These are phyloP conservation scores for Corylus americana DNA, from an alignment of 306 rosid genomes.

Conservation along the genomic window DNA sequence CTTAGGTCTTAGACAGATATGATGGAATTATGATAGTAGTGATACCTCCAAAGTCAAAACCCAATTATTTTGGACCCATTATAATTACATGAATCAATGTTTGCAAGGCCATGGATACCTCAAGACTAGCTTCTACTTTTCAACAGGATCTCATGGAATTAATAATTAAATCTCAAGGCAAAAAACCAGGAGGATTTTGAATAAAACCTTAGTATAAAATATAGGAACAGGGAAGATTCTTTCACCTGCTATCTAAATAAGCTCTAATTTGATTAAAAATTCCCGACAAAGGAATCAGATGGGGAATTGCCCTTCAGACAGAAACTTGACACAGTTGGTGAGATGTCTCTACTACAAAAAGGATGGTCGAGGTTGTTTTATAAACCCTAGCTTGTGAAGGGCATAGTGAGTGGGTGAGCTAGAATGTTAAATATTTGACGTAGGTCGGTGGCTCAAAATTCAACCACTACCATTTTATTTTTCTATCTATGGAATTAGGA, in stretches of 20 bases:
- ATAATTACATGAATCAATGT: background rate
- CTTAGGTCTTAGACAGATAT: background rate
- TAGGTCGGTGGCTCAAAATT: background rate
- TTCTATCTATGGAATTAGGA: background rate
- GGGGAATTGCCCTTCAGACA: background rate
- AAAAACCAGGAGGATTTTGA: background rate
- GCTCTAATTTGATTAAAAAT: background rate
- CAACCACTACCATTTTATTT: background rate
- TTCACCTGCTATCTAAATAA: background rate
- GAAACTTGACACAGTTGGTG: too few species aligned
- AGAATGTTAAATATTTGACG: background rate
- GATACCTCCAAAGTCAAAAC: conserved; percentile 1
- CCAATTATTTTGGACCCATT: conserved; percentile 1
- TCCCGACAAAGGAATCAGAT: background rate
- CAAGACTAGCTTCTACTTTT: background rate
- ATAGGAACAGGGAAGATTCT: background rate
- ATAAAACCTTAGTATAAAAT: background rate
- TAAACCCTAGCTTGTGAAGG: background rate
- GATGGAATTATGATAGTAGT: background rate
- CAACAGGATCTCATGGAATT: background rate
- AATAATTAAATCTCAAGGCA: background rate
- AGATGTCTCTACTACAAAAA: background rate
- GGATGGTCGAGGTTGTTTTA: background rate
- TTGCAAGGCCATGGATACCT: background rate
- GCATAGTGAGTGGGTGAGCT: background rate